Conservation (phyloP, 2,329 filamentous ascomycete species). For the Camillea tinctor region DNA sequence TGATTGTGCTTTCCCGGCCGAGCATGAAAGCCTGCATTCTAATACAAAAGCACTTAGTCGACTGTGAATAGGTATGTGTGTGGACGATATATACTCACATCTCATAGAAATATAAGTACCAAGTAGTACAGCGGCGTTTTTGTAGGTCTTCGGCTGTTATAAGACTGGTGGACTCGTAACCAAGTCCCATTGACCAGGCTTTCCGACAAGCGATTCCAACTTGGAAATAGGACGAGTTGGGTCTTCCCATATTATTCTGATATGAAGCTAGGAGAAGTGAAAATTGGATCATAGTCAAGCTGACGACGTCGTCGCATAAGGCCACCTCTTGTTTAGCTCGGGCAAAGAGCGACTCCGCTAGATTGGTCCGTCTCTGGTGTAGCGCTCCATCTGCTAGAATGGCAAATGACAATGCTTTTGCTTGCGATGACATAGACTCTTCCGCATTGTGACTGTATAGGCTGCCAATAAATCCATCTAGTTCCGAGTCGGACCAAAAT, state of each 20-base stretch:
- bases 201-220: constrained; percentile 8
- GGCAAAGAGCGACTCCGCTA: constrained; percentile 6
- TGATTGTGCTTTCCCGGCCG: constrained; percentile 8
- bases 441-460: constrained; percentile 1
- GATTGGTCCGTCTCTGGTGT: constrained; percentile 3
- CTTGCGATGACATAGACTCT: background rate
- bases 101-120: constrained; percentile 10
- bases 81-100: constrained; percentile 3
- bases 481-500: constrained; percentile 3
- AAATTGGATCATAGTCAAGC: constrained; percentile 9
- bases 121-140: constrained; percentile 6
- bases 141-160: constrained; percentile 3
- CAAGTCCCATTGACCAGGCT: constrained; percentile 6
- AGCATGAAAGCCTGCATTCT: constrained; percentile 7
- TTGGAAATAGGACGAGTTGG: constrained; percentile 9
- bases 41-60: background rate
- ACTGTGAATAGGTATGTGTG: background rate
- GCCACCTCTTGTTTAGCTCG: constrained; percentile 7
- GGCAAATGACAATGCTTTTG: constrained; percentile 1
- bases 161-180: constrained; percentile 1
- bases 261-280: constrained; percentile 8
- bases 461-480: constrained; percentile 1
- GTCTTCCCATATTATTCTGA: constrained; percentile 8
- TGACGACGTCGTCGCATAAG: constrained; percentile 5
- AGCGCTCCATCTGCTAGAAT: constrained; percentile 6